A percentile compares a stretch with the other conserved stretches of the same genome.
Conservation (phyloP, 768 basidiomycete genomes). For the Tulasnella sp. region DNA sequence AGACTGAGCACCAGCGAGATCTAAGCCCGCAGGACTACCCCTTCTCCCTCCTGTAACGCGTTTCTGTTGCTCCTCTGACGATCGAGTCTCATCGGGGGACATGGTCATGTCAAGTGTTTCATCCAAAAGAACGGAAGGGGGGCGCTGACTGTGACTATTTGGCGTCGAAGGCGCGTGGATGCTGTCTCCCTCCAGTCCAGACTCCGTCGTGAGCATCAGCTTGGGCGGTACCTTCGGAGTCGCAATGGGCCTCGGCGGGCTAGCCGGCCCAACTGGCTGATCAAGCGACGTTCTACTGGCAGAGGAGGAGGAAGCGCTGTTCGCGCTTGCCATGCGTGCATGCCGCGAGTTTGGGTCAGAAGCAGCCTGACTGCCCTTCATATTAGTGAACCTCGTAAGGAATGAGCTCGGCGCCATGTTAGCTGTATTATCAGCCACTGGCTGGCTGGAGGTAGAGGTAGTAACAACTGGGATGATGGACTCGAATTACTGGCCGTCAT, state of each 20-base stretch:
- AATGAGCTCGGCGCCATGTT: slow-evolving; percentile 13
- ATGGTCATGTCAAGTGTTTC: background rate
- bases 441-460: background rate
- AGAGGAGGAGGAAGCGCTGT: background rate
- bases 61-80: slow-evolving; percentile 9
- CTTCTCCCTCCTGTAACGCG: background rate
- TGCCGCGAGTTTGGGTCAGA: slow-evolving; percentile 7
- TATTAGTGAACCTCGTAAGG: slow-evolving; percentile 2
- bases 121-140: background rate
- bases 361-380: slow-evolving; percentile 3
- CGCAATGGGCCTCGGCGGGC: background rate
- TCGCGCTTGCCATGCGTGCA: slow-evolving; percentile 12
- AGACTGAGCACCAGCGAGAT: background rate
- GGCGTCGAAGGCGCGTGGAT: slow-evolving; percentile 8
- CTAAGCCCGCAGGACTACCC: background rate
- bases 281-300: background rate
- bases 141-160: slow-evolving; percentile 4
- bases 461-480: too few species aligned
- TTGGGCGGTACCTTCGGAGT: background rate
- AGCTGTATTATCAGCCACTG: background rate
- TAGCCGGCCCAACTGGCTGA: background rate
- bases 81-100: slow-evolving; percentile 2
- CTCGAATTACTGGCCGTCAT: too few species aligned
- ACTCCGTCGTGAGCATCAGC: slow-evolving; percentile 9
- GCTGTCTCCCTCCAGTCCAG: background rate